Conservation (phyloP, 306 rosid genomes). For the Sechiopsis laciniata region DNA sequence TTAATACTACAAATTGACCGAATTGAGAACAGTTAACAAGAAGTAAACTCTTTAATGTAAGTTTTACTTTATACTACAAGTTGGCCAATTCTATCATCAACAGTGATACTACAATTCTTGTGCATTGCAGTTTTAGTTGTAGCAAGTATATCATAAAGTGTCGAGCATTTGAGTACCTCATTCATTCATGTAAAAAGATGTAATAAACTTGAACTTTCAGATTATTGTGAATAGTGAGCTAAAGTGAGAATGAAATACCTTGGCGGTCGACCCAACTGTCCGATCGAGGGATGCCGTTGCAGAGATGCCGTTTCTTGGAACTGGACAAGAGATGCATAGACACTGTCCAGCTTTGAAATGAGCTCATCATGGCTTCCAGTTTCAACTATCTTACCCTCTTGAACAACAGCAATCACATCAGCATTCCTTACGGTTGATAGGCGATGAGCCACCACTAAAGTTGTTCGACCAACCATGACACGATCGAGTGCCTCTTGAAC, state of each 20-base stretch:
- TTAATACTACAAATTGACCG: constrained; percentile 38
- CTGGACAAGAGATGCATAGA: constrained; percentile 73
- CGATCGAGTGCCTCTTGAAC: constrained; percentile 98
- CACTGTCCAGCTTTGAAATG: constrained; percentile 60
- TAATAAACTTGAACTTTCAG: too few relatives aligned
- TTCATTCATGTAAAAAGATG: neutral
- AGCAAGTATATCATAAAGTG: neutral
- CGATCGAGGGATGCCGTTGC: constrained; percentile 54
- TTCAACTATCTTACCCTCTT: constrained; percentile 82
- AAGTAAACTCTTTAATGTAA: neutral
- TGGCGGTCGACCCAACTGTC: constrained; percentile 45
- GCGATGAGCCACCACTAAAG: constrained; percentile 80
- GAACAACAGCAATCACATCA: constrained; percentile 75
- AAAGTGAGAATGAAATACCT: constrained; percentile 37
- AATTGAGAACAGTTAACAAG: neutral
- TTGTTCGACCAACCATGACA: constrained; percentile 92
- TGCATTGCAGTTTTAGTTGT: neutral
- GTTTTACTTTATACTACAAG: too few relatives aligned
- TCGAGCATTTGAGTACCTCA: neutral
- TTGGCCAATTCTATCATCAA: neutral
- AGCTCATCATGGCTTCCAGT: constrained; percentile 86
- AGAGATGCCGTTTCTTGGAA: constrained; percentile 62
- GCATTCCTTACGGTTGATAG: constrained; percentile 88
- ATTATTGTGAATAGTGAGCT: too few relatives aligned
- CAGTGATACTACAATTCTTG: neutral